Conservation (phyloP, 2,329 filamentous ascomycete genomes). For the Cytospora chrysosperma region DNA sequence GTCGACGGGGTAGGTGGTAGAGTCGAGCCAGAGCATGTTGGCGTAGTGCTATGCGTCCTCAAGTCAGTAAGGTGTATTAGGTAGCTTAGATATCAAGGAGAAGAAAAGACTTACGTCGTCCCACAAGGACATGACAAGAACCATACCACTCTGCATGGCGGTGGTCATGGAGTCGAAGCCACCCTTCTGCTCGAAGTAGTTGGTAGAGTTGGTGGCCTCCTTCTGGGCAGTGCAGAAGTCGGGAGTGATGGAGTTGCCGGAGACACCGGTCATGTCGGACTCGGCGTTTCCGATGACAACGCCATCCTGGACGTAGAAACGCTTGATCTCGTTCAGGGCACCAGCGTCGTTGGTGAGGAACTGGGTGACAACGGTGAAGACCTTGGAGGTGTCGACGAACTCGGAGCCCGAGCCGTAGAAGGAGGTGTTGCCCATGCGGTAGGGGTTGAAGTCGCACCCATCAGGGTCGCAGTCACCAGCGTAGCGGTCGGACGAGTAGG, state of each 20-base stretch:
- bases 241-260: slow-evolving; percentile 52
- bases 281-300: slow-evolving; percentile 55
- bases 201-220: slow-evolving; percentile 52
- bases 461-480: slow-evolving; percentile 64
- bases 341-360: slow-evolving; percentile 52
- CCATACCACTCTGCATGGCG: slow-evolving; percentile 43
- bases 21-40: slow-evolving; percentile 76
- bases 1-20: slow-evolving; percentile 54
- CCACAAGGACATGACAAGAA: slow-evolving; percentile 54
- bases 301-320: slow-evolving; percentile 65
- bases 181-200: slow-evolving; percentile 55
- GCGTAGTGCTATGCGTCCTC: slow-evolving; percentile 44
- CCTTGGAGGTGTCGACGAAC: slow-evolving; percentile 57
- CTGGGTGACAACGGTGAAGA: slow-evolving; percentile 66
- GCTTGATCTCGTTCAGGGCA: slow-evolving; percentile 58
- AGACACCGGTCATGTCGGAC: slow-evolving; percentile 38
- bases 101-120: slow-evolving; percentile 46
- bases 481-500: slow-evolving; percentile 55
- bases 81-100: neutral
- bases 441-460: slow-evolving; percentile 70
- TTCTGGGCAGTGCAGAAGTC: slow-evolving; percentile 60
- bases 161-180: slow-evolving; percentile 57
- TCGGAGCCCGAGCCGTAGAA: slow-evolving; percentile 60
- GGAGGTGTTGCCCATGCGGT: slow-evolving; percentile 61
- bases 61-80: neutral